Base-by-base conservation (phyloP, 768 basidiomycete genomes). In the Boletales sp. region DNA sequence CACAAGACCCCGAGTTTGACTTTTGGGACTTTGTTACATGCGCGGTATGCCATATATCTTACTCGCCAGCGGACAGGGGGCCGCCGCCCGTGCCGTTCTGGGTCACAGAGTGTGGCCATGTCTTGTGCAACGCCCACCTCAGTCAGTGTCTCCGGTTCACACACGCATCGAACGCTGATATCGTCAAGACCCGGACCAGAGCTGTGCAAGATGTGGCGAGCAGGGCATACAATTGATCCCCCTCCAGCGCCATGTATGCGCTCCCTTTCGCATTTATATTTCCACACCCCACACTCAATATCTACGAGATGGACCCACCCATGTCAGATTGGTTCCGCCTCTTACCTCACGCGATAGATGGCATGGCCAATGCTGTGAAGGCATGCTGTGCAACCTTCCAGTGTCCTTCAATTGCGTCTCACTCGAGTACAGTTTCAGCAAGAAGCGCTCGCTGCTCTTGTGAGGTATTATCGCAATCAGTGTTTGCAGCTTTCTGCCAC, bases 21-120 rank as follows among this genome's bases (percentile, higher is more conserved):
- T 86, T 89, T 64, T 93, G 90, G 90, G 85, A 90, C 40, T 90
- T 87, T 53, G 83, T 90, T 7, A 68, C 70, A 47, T 93, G 90
- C 58, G 72, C 79, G 0, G 73, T 78, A 60, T 93, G 90, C 57
- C 82, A 83, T 54, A 73, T 87, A 24, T 78, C 83, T 0, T 92
- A 86, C 57, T 60, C 72, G 8, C 70, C 79, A 2, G 65, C 65
- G n/a, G 74, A 77, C 34, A 70, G 73, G 37, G 78, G 76, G 0
- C 68, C 71, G 1, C 76, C 83, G 10, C 72, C 77, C 3, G 69
- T 87, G 24, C 90, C 90, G 0, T 93, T 92, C 65, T 93, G 90
- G 90, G 73, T 91, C 52, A 90, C 90, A 2, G 88, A 91, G 64
- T 93, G 90, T 58, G 88, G 88, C 0, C 90, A 93, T 73, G 78